Percentiles rank a stretch among this genome's conserved stretches.
Conservation (phyloP, 2,329 filamentous ascomycete genomes). For the Botrytis hyacinthi region DNA sequence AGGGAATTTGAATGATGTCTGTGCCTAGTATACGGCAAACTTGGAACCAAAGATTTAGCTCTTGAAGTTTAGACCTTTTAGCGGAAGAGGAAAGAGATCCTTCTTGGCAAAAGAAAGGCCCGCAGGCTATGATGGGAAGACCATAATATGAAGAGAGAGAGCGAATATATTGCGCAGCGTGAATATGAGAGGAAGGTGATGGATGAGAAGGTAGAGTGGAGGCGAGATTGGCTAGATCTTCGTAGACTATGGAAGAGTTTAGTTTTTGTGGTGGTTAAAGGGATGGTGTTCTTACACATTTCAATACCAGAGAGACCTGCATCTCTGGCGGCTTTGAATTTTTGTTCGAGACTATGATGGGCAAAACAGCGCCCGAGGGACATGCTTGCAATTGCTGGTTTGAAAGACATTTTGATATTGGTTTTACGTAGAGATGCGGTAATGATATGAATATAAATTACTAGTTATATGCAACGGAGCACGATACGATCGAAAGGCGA, state of each 20-base stretch:
- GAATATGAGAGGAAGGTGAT: slow-evolving; percentile 46
- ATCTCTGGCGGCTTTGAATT: slow-evolving; percentile 64
- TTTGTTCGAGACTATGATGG: slow-evolving; percentile 60
- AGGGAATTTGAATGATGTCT: slow-evolving; percentile 72
- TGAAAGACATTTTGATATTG: slow-evolving; percentile 48
- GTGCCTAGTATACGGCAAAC: slow-evolving; percentile 65
- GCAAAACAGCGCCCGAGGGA: slow-evolving; percentile 57
- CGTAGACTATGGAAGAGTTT: slow-evolving; percentile 50
- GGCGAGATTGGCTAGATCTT: slow-evolving; percentile 67
- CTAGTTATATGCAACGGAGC: not conserved
- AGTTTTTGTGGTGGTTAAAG: not conserved
- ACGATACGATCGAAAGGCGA: not conserved
- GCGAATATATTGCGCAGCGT: slow-evolving; percentile 57
- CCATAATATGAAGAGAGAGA: slow-evolving; percentile 54
- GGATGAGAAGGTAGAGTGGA: slow-evolving; percentile 28
- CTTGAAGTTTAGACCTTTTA: slow-evolving; percentile 56
- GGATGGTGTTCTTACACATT: slow-evolving; percentile 45
- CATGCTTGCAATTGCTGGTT: slow-evolving; percentile 72
- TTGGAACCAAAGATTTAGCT: slow-evolving; percentile 68
- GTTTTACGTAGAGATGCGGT: not conserved
- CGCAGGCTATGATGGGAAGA: slow-evolving; percentile 54
- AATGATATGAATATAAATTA: not conserved
- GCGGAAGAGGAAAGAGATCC: slow-evolving; percentile 62
- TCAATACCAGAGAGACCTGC: slow-evolving; percentile 70
- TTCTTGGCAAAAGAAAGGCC: slow-evolving; percentile 76